Percentiles rank a stretch among this genome's conserved stretches.
These are phyloP conservation scores for Alternaria brassicicola DNA, from an alignment of 2,329 filamentous ascomycete species.

Conservation along the genomic window DNA sequence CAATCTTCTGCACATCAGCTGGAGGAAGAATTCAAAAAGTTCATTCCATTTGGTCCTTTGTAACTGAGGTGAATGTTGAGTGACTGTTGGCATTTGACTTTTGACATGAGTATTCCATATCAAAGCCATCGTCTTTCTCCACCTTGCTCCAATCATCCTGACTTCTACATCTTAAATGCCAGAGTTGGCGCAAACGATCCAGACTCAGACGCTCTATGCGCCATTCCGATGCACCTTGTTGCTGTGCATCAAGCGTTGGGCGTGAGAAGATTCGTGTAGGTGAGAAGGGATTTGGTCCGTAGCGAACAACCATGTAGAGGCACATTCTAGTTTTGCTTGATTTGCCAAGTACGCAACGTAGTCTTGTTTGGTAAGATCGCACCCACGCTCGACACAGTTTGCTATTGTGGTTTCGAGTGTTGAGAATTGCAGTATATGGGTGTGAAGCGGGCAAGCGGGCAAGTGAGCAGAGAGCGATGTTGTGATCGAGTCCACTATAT, in stretches of 20 bases:
- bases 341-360: rapidly evolving
- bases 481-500: neutral
- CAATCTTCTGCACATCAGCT: conserved; percentile 33
- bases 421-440: too few relatives aligned
- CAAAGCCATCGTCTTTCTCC: neutral
- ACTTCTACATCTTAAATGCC: neutral
- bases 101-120: neutral
- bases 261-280: neutral
- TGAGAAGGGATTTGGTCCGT: neutral
- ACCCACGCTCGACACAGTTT: rapidly evolving
- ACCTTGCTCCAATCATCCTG: neutral
- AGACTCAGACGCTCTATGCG: neutral
- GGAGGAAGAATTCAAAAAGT: conserved; percentile 31
- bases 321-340: neutral
- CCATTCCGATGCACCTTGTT: neutral
- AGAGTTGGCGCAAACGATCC: neutral
- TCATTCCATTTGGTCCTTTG: conserved; percentile 14
- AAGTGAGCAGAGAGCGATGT: too few relatives aligned
- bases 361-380: neutral
- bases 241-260: neutral
- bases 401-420: neutral
- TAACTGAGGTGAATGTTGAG: neutral
- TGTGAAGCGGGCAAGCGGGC: too few relatives aligned
- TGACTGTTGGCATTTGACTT: neutral
- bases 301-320: neutral